Conservation (phyloP, 805 yeast species). For the Lipomyces chichibuensis region DNA sequence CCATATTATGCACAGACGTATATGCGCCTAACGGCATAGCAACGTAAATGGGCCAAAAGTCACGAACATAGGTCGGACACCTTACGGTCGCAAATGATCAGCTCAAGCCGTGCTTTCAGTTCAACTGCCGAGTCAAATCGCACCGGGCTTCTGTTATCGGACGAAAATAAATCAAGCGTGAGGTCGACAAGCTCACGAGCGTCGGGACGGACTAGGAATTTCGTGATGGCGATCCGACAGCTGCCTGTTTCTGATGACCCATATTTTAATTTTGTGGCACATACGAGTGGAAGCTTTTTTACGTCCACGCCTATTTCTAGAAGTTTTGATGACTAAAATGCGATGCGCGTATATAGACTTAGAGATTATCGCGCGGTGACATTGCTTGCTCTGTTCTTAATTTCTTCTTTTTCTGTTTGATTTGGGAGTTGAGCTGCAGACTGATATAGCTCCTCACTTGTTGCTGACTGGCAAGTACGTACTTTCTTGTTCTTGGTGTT, state of each 20-base stretch:
- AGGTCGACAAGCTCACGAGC: not conserved
- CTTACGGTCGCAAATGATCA: not conserved
- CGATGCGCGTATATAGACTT: not conserved
- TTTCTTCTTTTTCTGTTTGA: not conserved
- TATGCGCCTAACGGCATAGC: not conserved
- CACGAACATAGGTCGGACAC: not conserved
- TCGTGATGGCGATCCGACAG: not conserved
- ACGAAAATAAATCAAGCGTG: not conserved
- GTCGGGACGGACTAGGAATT: not conserved
- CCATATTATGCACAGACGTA: not conserved
- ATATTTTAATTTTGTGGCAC: not conserved
- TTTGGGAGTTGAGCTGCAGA: not conserved
- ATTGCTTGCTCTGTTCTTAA: not conserved
- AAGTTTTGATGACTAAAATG: not conserved
- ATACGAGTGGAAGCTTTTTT: conserved; percentile 1
- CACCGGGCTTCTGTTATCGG: not conserved
- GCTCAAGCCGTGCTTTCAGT: not conserved
- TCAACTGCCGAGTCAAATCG: not conserved
- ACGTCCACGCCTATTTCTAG: not conserved
- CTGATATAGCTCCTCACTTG: not conserved
- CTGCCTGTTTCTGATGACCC: not conserved
- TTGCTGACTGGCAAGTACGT: too few relatives aligned
- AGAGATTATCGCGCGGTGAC: not conserved
- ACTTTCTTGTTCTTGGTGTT: not conserved
- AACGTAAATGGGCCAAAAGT: not conserved